Evolutionary conservation across 768 basidiomycete genomes (phyloP).

Genomic region (Pleurotus cornucopiae): DNA sequence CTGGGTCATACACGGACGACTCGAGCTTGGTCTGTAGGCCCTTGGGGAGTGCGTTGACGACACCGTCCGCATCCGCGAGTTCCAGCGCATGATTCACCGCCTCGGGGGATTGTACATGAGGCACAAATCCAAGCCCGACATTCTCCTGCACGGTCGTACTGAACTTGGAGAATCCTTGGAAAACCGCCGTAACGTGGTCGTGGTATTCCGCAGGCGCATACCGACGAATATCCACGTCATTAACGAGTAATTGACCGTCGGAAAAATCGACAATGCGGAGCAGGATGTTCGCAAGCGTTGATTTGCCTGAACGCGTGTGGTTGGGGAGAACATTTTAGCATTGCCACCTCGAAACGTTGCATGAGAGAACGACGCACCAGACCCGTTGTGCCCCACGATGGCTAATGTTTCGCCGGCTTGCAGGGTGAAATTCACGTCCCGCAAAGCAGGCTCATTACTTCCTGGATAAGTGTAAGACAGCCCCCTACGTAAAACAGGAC

Average conservation of each 20-base stretch:
- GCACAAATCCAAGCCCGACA: conserved; percentile 78
- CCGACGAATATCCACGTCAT: conserved; percentile 62
- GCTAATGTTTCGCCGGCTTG: conserved; percentile 78
- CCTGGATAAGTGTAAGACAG: conserved; percentile 82
- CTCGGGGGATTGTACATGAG: conserved; percentile 49
- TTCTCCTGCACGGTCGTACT: conserved; percentile 77
- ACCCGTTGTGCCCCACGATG: conserved; percentile 83
- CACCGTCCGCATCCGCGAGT: conserved; percentile 64
- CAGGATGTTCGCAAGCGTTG: conserved; percentile 79
- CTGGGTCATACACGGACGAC: conserved; percentile 24
- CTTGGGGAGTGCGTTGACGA: conserved; percentile 63
- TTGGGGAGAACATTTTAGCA: conserved; percentile 9
- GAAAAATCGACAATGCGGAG: conserved; percentile 78
- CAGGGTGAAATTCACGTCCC: conserved; percentile 65
- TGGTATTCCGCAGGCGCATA: conserved; percentile 71
- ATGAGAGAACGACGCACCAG: conserved; percentile 40
- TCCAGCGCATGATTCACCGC: conserved; percentile 63
- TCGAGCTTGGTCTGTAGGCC: conserved; percentile 74
- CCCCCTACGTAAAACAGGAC: conserved; percentile 34
- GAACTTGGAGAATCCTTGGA: conserved; percentile 84
- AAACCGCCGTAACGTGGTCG: conserved; percentile 70
- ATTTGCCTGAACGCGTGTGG: conserved; percentile 56
- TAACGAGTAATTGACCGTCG: conserved; percentile 62
- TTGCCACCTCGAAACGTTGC: background rate
- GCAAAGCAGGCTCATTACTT: conserved; percentile 58